Conservation (phyloP, 805 yeast genomes). For the Torulaspora indica region DNA sequence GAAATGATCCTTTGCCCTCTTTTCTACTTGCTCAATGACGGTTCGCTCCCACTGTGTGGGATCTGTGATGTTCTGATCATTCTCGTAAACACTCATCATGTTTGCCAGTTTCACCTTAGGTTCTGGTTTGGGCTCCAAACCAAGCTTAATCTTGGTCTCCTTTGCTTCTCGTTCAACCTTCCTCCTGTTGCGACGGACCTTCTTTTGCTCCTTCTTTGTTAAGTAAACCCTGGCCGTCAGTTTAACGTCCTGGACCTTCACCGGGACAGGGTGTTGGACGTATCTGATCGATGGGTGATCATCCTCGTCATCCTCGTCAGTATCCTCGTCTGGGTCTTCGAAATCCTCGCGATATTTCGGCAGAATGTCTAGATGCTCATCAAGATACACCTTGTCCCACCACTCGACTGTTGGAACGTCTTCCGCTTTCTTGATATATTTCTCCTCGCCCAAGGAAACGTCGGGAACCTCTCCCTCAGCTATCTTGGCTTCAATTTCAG, state of each 20-base stretch:
- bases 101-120: constrained; percentile 84
- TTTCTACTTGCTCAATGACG: constrained; percentile 64
- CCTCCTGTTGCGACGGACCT: constrained; percentile 67
- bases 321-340: constrained; percentile 26
- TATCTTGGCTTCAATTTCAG: constrained; percentile 20
- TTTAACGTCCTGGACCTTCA: constrained; percentile 45
- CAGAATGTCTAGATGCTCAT: constrained; percentile 33
- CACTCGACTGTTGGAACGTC: constrained; percentile 71
- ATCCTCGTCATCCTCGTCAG: constrained; percentile 35
- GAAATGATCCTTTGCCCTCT: constrained; percentile 56
- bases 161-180: constrained; percentile 57
- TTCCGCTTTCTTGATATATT: constrained; percentile 36
- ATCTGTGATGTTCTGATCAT: constrained; percentile 79
- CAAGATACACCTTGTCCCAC: constrained; percentile 75
- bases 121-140: constrained; percentile 80
- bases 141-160: constrained; percentile 74
- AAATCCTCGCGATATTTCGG: constrained; percentile 38
- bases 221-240: constrained; percentile 48
- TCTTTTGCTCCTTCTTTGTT: constrained; percentile 72
- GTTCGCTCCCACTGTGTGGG: constrained; percentile 80
- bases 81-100: constrained; percentile 71
- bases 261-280: constrained; percentile 76
- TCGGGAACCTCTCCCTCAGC: constrained; percentile 49
- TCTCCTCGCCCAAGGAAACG: constrained; percentile 50
- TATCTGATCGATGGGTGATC: constrained; percentile 55